Base-by-base conservation (phyloP, 2,329 filamentous ascomycete species). In the Penicillium sp. region DNA sequence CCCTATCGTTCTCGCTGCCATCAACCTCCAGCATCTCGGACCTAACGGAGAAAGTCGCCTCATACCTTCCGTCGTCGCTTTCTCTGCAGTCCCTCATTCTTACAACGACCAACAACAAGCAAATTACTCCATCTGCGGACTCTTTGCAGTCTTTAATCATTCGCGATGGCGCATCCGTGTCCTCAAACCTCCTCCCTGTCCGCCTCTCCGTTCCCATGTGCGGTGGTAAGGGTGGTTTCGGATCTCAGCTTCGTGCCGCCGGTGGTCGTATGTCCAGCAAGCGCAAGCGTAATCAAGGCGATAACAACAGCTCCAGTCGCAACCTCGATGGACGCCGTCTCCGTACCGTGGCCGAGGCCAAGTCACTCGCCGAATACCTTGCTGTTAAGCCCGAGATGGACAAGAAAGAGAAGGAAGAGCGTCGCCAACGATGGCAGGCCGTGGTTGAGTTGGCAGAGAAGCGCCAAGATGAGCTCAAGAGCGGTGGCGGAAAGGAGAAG, bases 361-460 rank as follows among this genome's bases (percentile, higher is more conserved):
- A 99, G 75, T 91, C 92, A 1, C 81, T 99, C 21, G 95, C 96
- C 0, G 93, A 98, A 73, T 98, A 97, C 69, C 83, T 98, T 2
- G 92, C 93, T 2, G 90, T 96, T 65, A 97, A 98, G 73, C 95
- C 96, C 0, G 93, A 97, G 60, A 97, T 99, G 93, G 95, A 97
- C 62, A 88, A 89, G 75, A 91, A 91, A 71, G 92, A 98, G 73
- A 93, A 92, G 69, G 93, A 97, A 72, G 89, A 90, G 75, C 85
- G 92, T 48, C 84, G 90, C 46, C 87, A 68, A 74, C 81, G 93
- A 48, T 96, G 92, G 92, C 88, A 96, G 73, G 85, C 93, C 69
- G 89, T 98, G 54, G 89, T 98, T 13, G 90, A 93, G 49, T 83
- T 88, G 58, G 88, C 95, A 0, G 93, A 98, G 73, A 84, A 87